Conservation (phyloP, 2,329 filamentous ascomycete species). For the Mycosphaerella arachidis region DNA sequence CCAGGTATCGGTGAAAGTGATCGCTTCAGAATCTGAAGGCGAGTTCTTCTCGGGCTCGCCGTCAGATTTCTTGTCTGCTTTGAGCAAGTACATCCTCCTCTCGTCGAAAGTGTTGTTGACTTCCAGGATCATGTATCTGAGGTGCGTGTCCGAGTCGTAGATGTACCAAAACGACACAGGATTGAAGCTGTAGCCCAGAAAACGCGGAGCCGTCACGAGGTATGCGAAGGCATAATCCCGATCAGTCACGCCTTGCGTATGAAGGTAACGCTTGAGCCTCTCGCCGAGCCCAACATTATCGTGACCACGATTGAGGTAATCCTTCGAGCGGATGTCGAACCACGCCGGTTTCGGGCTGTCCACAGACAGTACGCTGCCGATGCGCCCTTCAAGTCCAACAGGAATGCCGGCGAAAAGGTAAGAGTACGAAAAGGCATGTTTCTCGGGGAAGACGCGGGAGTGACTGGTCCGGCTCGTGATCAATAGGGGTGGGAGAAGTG, state of each 20-base stretch:
- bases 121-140: constrained; percentile 65
- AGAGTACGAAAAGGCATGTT: constrained; percentile 64
- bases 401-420: constrained; percentile 67
- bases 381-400: constrained; percentile 55
- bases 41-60: constrained; percentile 2
- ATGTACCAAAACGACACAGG: constrained; percentile 77
- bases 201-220: constrained; percentile 64
- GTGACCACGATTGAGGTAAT: constrained; percentile 57
- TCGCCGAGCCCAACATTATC: constrained; percentile 53
- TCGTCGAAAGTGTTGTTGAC: constrained; percentile 76
- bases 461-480: constrained; percentile 65
- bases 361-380: constrained; percentile 54
- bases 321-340: constrained; percentile 56
- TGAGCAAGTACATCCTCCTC: constrained; percentile 61
- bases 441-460: constrained; percentile 61
- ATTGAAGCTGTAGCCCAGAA: constrained; percentile 68
- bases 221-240: constrained; percentile 63
- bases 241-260: constrained; percentile 53
- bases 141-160: constrained; percentile 54
- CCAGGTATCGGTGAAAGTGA: constrained; percentile 51
- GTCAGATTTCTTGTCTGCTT: constrained; percentile 30
- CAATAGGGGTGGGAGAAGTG: constrained; percentile 47
- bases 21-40: constrained; percentile 11
- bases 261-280: constrained; percentile 60
- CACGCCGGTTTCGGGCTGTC: constrained; percentile 42